phyloP scores from a whole-genome alignment of 352 stramenopile species.

The Halophytophthora batemanensis region DNA sequence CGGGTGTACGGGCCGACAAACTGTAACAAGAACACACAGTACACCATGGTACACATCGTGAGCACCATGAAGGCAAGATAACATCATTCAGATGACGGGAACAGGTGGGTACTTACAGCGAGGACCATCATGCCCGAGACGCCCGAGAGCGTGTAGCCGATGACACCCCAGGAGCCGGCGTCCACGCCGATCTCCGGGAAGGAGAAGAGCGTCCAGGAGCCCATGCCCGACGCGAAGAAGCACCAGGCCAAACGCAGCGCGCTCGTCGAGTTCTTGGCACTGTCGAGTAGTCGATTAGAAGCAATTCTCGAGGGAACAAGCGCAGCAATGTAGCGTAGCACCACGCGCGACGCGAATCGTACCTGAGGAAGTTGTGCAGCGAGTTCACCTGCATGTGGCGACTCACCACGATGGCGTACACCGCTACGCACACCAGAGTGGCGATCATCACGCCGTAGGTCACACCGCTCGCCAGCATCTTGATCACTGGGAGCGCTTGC shows the following conservation, averaged over 20 bases:
- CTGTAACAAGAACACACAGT: constrained; percentile 4
- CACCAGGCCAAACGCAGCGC: constrained; percentile 66
- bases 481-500: neutral
- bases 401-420: constrained; percentile 67
- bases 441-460: constrained; percentile 60
- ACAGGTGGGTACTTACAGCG: constrained; percentile 27
- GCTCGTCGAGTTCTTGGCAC: constrained; percentile 65
- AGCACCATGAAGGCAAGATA: neutral
- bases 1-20: constrained; percentile 54
- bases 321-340: neutral
- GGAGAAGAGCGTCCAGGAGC: constrained; percentile 72
- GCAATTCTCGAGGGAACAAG: neutral
- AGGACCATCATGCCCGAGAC: constrained; percentile 57
- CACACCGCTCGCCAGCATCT: constrained; percentile 47
- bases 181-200: constrained; percentile 75
- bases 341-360: neutral
- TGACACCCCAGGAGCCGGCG: constrained; percentile 69
- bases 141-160: constrained; percentile 70
- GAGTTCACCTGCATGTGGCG: constrained; percentile 49
- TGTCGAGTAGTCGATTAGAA: constrained; percentile 6
- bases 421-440: constrained; percentile 55
- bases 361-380: constrained; percentile 68
- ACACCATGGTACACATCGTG: neutral
- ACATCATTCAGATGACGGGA: no score
- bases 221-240: constrained; percentile 75